Conservation (phyloP, 129 eudicot species). For the Calendula officinalis region DNA sequence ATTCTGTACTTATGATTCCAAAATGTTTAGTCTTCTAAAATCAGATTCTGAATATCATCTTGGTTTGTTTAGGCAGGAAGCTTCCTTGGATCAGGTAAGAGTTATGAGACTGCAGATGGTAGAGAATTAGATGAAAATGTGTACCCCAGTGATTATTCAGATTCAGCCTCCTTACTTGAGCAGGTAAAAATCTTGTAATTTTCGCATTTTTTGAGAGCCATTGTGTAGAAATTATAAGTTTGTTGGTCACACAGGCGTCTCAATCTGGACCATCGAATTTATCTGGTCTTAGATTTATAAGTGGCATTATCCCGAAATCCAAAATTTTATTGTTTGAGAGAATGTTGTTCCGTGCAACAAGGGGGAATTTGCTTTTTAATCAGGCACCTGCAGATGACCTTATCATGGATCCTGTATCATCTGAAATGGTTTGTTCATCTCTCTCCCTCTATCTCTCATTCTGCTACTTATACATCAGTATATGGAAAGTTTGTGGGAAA, state of each 20-base stretch:
- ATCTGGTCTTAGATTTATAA: conserved; percentile 84
- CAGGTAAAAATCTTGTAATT: conserved; percentile 43
- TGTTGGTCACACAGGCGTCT: conserved; percentile 63
- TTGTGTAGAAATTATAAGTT: conserved; percentile 13
- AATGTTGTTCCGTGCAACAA: conserved; percentile 95
- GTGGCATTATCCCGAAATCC: conserved; percentile 87
- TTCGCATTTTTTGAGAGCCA: neutral
- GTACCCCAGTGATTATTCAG: conserved; percentile 62
- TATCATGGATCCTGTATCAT: conserved; percentile 76
- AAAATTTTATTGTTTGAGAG: conserved; percentile 82
- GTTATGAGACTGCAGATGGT: conserved; percentile 57
- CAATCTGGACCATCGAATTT: conserved; percentile 58
- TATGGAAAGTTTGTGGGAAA: conserved; percentile 9
- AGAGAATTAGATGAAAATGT: conserved; percentile 74
- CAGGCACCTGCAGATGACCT: conserved; percentile 87
- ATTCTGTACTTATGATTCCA: neutral
- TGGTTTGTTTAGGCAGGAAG: conserved; percentile 72
- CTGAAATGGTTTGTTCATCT: conserved; percentile 68
- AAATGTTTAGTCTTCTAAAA: conserved; percentile 7
- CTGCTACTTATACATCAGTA: conserved; percentile 2
- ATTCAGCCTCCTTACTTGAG: conserved; percentile 79
- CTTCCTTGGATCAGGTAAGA: conserved; percentile 74
- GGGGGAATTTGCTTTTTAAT: conserved; percentile 96
- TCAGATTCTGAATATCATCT: conserved; percentile 8
- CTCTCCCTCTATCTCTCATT: conserved; percentile 7